Conservation (phyloP, 2,329 filamentous ascomycete genomes). For the Neopestalotiopsis clavispora region DNA sequence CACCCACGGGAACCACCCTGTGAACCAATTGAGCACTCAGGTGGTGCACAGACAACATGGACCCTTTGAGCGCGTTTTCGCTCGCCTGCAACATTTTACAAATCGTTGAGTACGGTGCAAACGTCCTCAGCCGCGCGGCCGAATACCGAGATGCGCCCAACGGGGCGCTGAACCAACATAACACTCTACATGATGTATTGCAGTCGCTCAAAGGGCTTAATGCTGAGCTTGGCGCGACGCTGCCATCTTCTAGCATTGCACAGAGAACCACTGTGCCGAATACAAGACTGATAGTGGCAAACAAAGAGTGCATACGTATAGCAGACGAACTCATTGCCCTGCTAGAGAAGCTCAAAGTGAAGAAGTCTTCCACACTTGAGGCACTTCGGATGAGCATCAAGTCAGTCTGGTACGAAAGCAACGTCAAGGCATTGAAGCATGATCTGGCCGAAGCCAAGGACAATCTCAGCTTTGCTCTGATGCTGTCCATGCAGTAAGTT, state of each 20-base stretch:
- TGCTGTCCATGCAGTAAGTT: not conserved
- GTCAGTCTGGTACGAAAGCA: not conserved
- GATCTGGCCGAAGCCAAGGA: not conserved
- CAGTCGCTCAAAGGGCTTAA: not conserved
- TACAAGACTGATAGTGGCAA: not conserved
- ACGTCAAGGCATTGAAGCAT: not conserved
- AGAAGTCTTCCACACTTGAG: not conserved
- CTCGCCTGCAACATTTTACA: constrained; percentile 16
- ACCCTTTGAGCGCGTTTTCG: constrained; percentile 9
- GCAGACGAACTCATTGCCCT: not conserved
- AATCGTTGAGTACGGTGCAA: constrained; percentile 1
- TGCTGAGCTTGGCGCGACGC: not conserved
- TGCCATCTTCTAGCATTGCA: not conserved
- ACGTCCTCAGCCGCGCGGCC: not conserved
- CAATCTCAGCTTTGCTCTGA: not conserved
- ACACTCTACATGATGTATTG: not conserved
- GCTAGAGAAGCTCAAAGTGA: not conserved
- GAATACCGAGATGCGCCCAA: not conserved
- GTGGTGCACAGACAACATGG: not conserved
- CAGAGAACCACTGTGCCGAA: not conserved
- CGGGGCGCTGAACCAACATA: not conserved
- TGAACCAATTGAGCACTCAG: too few relatives aligned
- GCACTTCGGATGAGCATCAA: not conserved
- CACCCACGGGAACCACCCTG: too few relatives aligned
- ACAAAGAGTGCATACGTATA: not conserved